Evolutionary conservation across 179 eudicot species (phyloP), one percentile per base, ranked within the genome.

Genomic region (Beta macrorhiza): DNA sequence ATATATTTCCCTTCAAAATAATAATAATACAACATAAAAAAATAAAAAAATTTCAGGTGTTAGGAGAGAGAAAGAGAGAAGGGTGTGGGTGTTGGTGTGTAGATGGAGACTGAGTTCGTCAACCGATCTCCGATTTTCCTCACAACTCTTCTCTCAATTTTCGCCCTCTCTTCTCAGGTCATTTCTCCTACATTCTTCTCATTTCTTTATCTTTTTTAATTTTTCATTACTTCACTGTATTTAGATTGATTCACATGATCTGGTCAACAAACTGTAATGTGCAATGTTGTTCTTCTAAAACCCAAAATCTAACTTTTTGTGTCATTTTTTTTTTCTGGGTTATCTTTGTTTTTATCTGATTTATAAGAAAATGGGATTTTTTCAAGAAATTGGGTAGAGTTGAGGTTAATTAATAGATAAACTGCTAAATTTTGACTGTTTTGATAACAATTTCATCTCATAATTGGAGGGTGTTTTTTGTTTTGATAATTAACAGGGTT

Each of bases 51-150:
- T 29, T 25, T 25, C 6, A 56, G 62, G 64, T 25, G 25, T 29
- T 29, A 25, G 20, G 76, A 52, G 76, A 73, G 76, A 73, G 72
- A 68, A 37, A 68, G 0, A 68, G 32, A 73, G 47, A 20, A 51
- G 16, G 58, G 58, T 72, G 19, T 52, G 58, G 17, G 42, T 69
- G 56, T 72, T 10, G 32, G 58, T 49, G 75, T 72, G 58, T 74
- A 74, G 63, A 74, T 74, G 77, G 77, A 63, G 75, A 72, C 58
- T 62, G 77, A 55, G 77, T 14, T 74, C 64, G 64, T 72, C 75
- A 51, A 51, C 75, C 75, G 75, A 72, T 72, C 75, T 49, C 42
- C 32, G 47, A 22, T 73, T 52, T 52, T 52, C 45, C 29, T 73
- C 15, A 5, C 76, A 73, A 6, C 19, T 5, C 29, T 16, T 45